phyloP scores from a whole-genome alignment of 345 rosid genomes.

The Lagerstroemia speciosa region DNA sequence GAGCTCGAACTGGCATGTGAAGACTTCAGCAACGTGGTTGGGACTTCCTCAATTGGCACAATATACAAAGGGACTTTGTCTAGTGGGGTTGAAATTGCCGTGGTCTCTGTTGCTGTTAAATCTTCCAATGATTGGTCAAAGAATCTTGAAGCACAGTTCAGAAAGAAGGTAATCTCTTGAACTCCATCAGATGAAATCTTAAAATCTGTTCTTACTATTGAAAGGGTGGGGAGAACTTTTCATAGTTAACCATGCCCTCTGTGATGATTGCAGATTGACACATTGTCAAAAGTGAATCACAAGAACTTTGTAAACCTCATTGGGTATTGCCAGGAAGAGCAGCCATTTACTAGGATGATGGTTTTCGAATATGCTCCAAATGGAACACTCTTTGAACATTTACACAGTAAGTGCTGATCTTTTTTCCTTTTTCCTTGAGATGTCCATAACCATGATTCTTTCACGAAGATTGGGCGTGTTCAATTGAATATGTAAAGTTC shows the following conservation, averaged over 20 bases:
- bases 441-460: neutral
- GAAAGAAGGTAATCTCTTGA: slow-evolving; percentile 54
- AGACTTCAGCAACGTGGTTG: slow-evolving; percentile 89
- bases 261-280: slow-evolving; percentile 50
- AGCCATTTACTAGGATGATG: slow-evolving; percentile 93
- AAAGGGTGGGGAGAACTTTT: neutral
- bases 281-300: slow-evolving; percentile 77
- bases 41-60: slow-evolving; percentile 56
- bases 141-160: slow-evolving; percentile 58
- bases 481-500: neutral
- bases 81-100: slow-evolving; percentile 84
- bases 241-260: neutral
- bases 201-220: neutral
- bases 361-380: slow-evolving; percentile 96
- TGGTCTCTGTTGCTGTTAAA: slow-evolving; percentile 43
- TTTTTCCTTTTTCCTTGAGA: neutral
- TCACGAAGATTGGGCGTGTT: neutral
- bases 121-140: slow-evolving; percentile 62
- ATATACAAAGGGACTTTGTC: slow-evolving; percentile 89
- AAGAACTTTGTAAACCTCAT: slow-evolving; percentile 87
- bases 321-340: slow-evolving; percentile 73
- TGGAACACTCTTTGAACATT: slow-evolving; percentile 86
- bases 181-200: neutral
- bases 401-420: slow-evolving; percentile 68
- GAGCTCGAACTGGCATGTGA: slow-evolving; percentile 92